phyloP scores from a whole-genome alignment of 306 rosid species.

The Vigna radiata region DNA sequence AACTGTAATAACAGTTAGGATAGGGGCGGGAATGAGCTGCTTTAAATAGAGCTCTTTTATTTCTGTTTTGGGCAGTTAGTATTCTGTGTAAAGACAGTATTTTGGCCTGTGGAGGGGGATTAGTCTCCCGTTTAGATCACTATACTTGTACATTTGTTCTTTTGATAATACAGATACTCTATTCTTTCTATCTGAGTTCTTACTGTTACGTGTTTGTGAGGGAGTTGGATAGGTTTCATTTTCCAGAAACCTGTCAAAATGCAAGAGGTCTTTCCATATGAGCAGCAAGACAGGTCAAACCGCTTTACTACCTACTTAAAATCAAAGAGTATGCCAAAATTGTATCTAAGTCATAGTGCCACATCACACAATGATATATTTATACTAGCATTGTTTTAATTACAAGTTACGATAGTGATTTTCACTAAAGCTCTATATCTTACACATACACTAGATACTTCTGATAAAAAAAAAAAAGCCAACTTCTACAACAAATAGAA shows the following conservation, averaged over 20 bases:
- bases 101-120: too few species aligned
- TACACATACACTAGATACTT: neutral
- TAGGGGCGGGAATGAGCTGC: too few species aligned
- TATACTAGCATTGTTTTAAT: neutral
- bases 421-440: conserved; percentile 9
- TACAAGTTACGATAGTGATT: conserved; percentile 3
- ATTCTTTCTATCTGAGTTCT: too few species aligned
- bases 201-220: too few species aligned
- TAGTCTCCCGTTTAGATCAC: too few species aligned
- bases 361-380: conserved; percentile 2
- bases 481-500: neutral
- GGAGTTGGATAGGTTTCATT: too few species aligned
- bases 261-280: neutral
- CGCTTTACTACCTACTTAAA: neutral
- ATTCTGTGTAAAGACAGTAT: too few species aligned
- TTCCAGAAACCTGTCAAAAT: neutral
- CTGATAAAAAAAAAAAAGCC: neutral
- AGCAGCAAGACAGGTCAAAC: conserved; percentile 8
- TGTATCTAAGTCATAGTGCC: conserved; percentile 3
- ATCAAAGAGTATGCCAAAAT: conserved; percentile 24
- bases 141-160: too few species aligned
- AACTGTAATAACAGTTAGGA: too few species aligned
- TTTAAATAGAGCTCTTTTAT: too few species aligned
- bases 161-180: too few species aligned
- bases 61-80: too few species aligned